Evolutionary conservation across 2,329 filamentous ascomycete species (phyloP).

Genomic region (Paecilomyces fulvus): DNA sequence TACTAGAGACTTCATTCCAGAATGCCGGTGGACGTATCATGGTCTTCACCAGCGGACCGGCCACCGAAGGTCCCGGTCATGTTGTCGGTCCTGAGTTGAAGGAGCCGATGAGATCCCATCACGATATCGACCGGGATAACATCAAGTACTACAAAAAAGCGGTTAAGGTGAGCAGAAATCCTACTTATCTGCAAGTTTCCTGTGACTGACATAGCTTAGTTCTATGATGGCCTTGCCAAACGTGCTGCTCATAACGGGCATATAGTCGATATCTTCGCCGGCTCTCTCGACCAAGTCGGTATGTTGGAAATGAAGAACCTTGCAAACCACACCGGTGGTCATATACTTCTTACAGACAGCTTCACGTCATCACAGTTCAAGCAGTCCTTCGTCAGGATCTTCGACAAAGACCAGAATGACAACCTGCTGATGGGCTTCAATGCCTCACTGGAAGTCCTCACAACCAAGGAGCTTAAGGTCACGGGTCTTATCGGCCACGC

Average conservation of each 20-base stretch:
- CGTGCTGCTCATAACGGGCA: slow-evolving; percentile 93
- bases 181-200: not conserved
- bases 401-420: slow-evolving; percentile 92
- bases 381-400: slow-evolving; percentile 93
- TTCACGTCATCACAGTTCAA: slow-evolving; percentile 99
- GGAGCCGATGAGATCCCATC: slow-evolving; percentile 94
- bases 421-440: slow-evolving; percentile 98
- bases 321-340: slow-evolving; percentile 89
- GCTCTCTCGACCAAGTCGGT: slow-evolving; percentile 94
- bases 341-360: slow-evolving; percentile 97
- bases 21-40: slow-evolving; percentile 93
- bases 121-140: slow-evolving; percentile 97
- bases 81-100: slow-evolving; percentile 92
- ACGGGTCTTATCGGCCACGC: slow-evolving; percentile 96
- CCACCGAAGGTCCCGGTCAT: slow-evolving; percentile 92
- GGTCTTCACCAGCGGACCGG: slow-evolving; percentile 90
- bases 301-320: slow-evolving; percentile 97
- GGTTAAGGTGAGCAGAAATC: slow-evolving; percentile 58
- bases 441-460: slow-evolving; percentile 87
- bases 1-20: slow-evolving; percentile 91
- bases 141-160: slow-evolving; percentile 99
- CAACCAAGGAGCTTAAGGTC: slow-evolving; percentile 96
- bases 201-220: slow-evolving; percentile 46
- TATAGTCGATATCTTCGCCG: slow-evolving; percentile 94
- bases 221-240: slow-evolving; percentile 91